Base-by-base conservation (phyloP, 2,329 filamentous ascomycete genomes). In the Escovopsis weberi region DNA sequence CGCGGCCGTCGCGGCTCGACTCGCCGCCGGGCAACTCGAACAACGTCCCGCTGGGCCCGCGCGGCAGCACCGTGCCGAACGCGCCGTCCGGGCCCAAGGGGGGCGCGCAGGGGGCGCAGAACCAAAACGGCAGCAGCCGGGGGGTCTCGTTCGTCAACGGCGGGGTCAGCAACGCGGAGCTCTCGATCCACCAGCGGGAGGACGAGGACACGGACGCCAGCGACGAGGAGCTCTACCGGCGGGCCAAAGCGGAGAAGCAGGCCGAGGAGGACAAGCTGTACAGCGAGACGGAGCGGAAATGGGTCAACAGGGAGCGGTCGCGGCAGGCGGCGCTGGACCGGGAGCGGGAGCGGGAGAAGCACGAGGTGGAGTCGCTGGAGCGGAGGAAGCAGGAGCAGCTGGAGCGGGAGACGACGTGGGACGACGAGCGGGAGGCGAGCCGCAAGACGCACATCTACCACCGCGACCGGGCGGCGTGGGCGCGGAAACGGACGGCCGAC, bases 171-270 rank as follows among this genome's bases (percentile, higher is more conserved):
- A 83, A 80, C 50, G 75, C 76, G 1, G 64, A 68, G 6, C 48
- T 60, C 8, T 70, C 68, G 28, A 67, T 76, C 47, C 73, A 77
- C 47, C 72, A 73, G 11, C 85, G 94, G 41, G 86, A 94, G 41
- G 86, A 91, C 37, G 86, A 94, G 34, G 85, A 94, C 39, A 85
- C 85, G 7, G 81, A 91, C 40, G 86, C 86, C 3, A 86, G 81
- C 49, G 91, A 98, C 54, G 79, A 82, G 11, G 89, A 96, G 58
- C 68, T 96, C 0, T 80, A 94, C 58, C 71, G 72, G 26, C 74
- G 87, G 38, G 76, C 82, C 15, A 64, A 77, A 48, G 74, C 75
- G 23, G 88, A 85, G 60, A 78, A 80, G 50, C 72, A 82, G 33
- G 70, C 79, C 0, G 87, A 95, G 19, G 72, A 78, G 0, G 84